phyloP scores from a whole-genome alignment of 768 basidiomycete genomes.

The Chlorophyllum brunneum region DNA sequence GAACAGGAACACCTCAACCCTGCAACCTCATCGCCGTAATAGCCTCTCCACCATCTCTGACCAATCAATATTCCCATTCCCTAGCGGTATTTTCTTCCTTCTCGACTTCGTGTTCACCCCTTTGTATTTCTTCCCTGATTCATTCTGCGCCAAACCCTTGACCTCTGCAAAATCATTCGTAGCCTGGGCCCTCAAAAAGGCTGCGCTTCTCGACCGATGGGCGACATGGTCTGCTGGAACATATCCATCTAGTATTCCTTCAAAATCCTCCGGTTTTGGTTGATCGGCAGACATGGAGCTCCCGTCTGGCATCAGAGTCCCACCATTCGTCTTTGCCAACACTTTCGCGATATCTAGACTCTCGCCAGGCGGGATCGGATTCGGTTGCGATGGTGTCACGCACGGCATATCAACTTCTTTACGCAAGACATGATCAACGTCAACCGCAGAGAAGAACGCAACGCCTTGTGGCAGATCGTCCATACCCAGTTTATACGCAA shows the following conservation, averaged over 20 bases:
- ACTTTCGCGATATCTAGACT: constrained; percentile 67
- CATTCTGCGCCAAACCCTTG: constrained; percentile 58
- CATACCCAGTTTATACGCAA: constrained; percentile 92
- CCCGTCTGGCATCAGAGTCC: constrained; percentile 60
- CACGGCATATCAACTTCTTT: constrained; percentile 98
- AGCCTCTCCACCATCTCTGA: constrained; percentile 33
- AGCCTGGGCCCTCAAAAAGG: constrained; percentile 76
- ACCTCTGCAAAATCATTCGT: constrained; percentile 69
- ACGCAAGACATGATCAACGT: constrained; percentile 84
- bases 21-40: constrained; percentile 14
- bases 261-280: constrained; percentile 13
- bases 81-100: constrained; percentile 28
- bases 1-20: not conserved
- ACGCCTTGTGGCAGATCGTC: constrained; percentile 94
- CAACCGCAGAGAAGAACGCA: constrained; percentile 96
- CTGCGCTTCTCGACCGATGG: constrained; percentile 60
- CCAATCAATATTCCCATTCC: constrained; percentile 41
- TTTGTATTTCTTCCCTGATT: constrained; percentile 37
- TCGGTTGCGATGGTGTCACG: constrained; percentile 87
- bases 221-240: constrained; percentile 52
- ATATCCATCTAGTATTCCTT: constrained; percentile 47
- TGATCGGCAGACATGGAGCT: constrained; percentile 39
- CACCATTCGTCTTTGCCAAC: constrained; percentile 65
- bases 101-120: constrained; percentile 22
- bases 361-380: constrained; percentile 83